These are phyloP conservation scores for Gossypium stocksii DNA, from an alignment of 345 rosid genomes.

Conservation along the genomic window DNA sequence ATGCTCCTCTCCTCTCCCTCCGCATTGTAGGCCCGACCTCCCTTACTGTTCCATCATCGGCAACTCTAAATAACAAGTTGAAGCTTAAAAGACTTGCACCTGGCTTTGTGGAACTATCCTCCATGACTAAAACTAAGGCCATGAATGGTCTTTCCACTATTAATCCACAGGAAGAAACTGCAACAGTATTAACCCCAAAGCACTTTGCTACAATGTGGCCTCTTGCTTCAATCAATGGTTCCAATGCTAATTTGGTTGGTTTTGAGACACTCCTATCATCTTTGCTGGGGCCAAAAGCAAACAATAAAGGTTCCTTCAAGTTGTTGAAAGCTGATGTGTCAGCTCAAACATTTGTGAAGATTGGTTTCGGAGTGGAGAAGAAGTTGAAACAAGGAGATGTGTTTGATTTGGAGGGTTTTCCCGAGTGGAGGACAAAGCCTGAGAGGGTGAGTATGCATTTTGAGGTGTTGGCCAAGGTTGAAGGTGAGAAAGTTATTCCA, in stretches of 20 bases:
- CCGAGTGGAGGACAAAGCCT: slow-evolving; percentile 87
- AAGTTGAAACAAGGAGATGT: slow-evolving; percentile 53
- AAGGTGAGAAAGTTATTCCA: slow-evolving; percentile 66
- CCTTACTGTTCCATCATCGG: slow-evolving; percentile 39
- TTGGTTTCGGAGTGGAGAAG: slow-evolving; percentile 85
- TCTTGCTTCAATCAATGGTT: slow-evolving; percentile 69
- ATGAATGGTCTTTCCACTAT: slow-evolving; percentile 33
- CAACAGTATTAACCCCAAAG: slow-evolving; percentile 59
- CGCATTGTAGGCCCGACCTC: slow-evolving; percentile 92
- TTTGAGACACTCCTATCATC: slow-evolving; percentile 70
- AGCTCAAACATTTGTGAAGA: slow-evolving; percentile 76
- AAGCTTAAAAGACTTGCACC: slow-evolving; percentile 21
- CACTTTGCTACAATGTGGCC: slow-evolving; percentile 92
- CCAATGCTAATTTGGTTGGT: slow-evolving; percentile 63
- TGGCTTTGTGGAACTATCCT: slow-evolving; percentile 8
- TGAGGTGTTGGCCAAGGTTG: slow-evolving; percentile 87
- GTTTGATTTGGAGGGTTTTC: slow-evolving; percentile 34
- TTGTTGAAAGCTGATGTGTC: slow-evolving; percentile 49
- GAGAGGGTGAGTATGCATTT: slow-evolving; percentile 67
- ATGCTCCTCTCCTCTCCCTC: slow-evolving; percentile 62
- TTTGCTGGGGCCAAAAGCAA: slow-evolving; percentile 72
- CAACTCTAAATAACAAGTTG: slow-evolving; percentile 48
- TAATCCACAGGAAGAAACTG: slow-evolving; percentile 28
- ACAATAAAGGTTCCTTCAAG: slow-evolving; percentile 66
- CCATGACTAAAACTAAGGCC: slow-evolving; percentile 17